phyloP scores from a whole-genome alignment of 2,329 filamentous ascomycete genomes.

The Diaporthe capsici region DNA sequence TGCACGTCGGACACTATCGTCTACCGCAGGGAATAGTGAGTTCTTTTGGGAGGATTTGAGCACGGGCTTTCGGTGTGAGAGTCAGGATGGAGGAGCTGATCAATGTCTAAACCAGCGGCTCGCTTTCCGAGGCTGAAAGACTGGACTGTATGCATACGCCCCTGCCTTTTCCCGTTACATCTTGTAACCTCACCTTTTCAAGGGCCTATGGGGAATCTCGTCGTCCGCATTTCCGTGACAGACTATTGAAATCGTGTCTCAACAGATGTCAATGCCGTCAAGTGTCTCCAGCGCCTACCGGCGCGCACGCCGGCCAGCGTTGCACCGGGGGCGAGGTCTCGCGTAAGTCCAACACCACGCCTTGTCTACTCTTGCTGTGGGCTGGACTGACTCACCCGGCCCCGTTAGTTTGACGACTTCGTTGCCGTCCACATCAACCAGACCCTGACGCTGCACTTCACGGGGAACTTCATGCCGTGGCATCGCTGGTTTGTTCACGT shows the following conservation, averaged over 20 bases:
- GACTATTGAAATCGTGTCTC: not conserved
- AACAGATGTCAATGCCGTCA: conserved; percentile 53
- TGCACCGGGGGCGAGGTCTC: conserved; percentile 50
- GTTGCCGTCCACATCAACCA: conserved; percentile 64
- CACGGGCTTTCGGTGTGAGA: conserved; percentile 45
- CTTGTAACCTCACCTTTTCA: not conserved
- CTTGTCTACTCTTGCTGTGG: not conserved
- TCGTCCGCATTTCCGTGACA: not conserved
- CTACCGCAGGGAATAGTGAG: conserved; percentile 51
- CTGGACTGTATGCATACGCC: conserved; percentile 2
- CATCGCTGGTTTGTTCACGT: conserved; percentile 28
- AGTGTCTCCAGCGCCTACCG: conserved; percentile 53
- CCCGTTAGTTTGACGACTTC: conserved; percentile 59
- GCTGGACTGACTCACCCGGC: not conserved
- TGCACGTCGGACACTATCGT: conserved; percentile 47
- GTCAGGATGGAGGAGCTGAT: not conserved
- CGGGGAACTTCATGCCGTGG: conserved; percentile 38
- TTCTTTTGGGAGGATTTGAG: conserved; percentile 42
- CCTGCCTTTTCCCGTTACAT: not conserved
- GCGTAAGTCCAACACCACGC: not conserved
- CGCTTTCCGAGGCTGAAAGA: conserved; percentile 25
- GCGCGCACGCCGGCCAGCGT: conserved; percentile 48
- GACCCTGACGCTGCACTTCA: conserved; percentile 54
- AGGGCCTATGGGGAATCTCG: not conserved
- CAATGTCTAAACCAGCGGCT: not conserved